Conservation (phyloP, 2,329 filamentous ascomycete species). For the Penicillium griseofulvum region DNA sequence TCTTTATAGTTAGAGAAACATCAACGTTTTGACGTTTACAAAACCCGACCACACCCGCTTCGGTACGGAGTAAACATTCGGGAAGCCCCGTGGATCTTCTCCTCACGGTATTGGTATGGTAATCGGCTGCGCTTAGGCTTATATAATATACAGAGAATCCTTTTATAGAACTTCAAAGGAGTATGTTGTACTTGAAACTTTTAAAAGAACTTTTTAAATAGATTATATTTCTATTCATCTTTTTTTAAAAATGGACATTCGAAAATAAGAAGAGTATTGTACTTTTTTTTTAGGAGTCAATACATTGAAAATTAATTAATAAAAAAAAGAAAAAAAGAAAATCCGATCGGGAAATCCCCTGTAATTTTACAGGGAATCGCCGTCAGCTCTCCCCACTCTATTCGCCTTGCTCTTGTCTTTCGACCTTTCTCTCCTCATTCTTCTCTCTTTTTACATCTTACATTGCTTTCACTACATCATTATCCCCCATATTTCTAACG, state of each 20-base stretch:
- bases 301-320: background rate
- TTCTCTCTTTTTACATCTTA: slow-evolving; percentile 5
- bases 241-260: no score
- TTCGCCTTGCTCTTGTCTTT: slow-evolving; percentile 19
- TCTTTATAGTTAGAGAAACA: no score
- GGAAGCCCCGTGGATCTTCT: slow-evolving; percentile 19
- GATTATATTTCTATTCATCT: no score
- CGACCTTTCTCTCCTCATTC: slow-evolving; percentile 8
- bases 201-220: no score
- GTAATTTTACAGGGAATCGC: slow-evolving; percentile 19
- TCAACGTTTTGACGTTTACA: background rate
- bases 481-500: slow-evolving; percentile 11
- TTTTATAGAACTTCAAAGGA: background rate
- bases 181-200: no score
- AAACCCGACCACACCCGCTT: slow-evolving; percentile 21
- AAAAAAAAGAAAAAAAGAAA: background rate
- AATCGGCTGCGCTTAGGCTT: background rate
- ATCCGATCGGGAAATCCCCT: slow-evolving; percentile 16
- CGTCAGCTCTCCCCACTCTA: slow-evolving; percentile 27
- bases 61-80: slow-evolving; percentile 10
- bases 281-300: background rate
- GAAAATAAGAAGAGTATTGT: background rate
- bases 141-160: no score
- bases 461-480: slow-evolving; percentile 1
- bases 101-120: slow-evolving; percentile 7